Evolutionary conservation across 495 filamentous ascomycete genomes (phyloP), one percentile per base, ranked within the genome.

Genomic region (Friedmanniomyces simplex): DNA sequence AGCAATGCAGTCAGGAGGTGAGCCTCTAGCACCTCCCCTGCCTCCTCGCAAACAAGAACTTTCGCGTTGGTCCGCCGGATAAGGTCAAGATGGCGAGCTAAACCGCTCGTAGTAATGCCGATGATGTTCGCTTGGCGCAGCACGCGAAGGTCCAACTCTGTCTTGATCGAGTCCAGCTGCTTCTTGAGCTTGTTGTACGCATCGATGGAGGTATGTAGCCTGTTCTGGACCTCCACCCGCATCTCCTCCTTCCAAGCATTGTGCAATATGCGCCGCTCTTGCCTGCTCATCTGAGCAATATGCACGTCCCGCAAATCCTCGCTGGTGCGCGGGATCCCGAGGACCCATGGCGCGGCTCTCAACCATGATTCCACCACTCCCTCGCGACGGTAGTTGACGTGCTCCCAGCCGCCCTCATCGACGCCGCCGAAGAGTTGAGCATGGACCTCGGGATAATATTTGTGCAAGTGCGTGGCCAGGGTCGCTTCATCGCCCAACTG

Each of bases 21-120:
- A 0, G 82, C 75, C 62, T 91, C 86, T 22, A 90, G 69, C 0
- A 91, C 84, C 59, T 90, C 86, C 0, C 79, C 87, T 1, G 88
- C 88, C 63, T 93, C 88, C 70, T 91, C 87, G 59, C 81, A 84
- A 2, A 91, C 43, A 51, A 94, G 60, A 1, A 89, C 82, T 65
- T 91, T 93, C 28, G 76, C 73, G 25, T 69, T 64, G 4, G 91
- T 55, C 16, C 75, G 74, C 28, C 76, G 75, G 1, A 95, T 77
- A 46, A 86, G 68, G 1, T 79, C 71, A 0, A 88, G 64, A 46
- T 86, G 82, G 13, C 76, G 72, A 12, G 87, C 87, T 2, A 93
- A 69, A 0, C 88, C 87, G 0, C 83, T 81, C 0, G 88, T 89
- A 0, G 87, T 93, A 0, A 86, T 73, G 0, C 86, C 85, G 50